Evolutionary conservation across 2,329 filamentous ascomycete genomes (phyloP).

Genomic region (Epichloe sp.): DNA sequence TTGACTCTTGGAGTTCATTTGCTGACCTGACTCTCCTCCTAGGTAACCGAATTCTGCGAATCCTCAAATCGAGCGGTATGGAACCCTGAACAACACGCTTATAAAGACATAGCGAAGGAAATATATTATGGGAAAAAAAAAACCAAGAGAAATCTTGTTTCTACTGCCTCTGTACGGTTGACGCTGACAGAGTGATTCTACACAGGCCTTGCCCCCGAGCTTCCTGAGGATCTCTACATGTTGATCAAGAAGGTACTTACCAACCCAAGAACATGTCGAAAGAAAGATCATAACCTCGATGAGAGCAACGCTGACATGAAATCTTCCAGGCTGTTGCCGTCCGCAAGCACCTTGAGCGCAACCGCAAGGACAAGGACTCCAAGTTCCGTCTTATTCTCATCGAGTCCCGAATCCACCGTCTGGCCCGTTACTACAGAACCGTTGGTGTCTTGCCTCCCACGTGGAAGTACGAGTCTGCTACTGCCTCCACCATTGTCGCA

Average conservation of each 20-base stretch:
- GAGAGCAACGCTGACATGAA: slow-evolving; percentile 11
- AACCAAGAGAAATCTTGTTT: slow-evolving; percentile 12
- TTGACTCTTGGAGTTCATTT: slow-evolving; percentile 2
- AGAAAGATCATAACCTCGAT: neutral
- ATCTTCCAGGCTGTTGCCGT: slow-evolving; percentile 72
- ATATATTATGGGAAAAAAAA: slow-evolving; percentile 15
- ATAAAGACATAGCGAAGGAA: slow-evolving; percentile 15
- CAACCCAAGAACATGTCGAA: neutral
- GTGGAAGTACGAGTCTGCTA: slow-evolving; percentile 98
- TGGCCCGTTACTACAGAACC: slow-evolving; percentile 99
- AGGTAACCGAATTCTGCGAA: slow-evolving; percentile 99
- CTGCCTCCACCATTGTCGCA: slow-evolving; percentile 85
- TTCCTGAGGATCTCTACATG: slow-evolving; percentile 99
- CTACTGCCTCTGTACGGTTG: slow-evolving; percentile 76
- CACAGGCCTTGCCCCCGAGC: slow-evolving; percentile 92
- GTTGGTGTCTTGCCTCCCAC: slow-evolving; percentile 73
- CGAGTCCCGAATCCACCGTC: slow-evolving; percentile 99
- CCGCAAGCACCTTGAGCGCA: slow-evolving; percentile 99
- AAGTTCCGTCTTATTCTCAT: slow-evolving; percentile 99
- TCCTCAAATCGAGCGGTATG: slow-evolving; percentile 96
- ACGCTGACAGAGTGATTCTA: slow-evolving; percentile 88
- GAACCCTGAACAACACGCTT: slow-evolving; percentile 22
- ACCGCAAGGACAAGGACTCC: slow-evolving; percentile 99
- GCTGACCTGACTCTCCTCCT: slow-evolving; percentile 24
- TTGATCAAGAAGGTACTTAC: slow-evolving; percentile 92